Conservation (phyloP, 2,329 filamentous ascomycete genomes). For the Colletotrichum zoysiae region DNA sequence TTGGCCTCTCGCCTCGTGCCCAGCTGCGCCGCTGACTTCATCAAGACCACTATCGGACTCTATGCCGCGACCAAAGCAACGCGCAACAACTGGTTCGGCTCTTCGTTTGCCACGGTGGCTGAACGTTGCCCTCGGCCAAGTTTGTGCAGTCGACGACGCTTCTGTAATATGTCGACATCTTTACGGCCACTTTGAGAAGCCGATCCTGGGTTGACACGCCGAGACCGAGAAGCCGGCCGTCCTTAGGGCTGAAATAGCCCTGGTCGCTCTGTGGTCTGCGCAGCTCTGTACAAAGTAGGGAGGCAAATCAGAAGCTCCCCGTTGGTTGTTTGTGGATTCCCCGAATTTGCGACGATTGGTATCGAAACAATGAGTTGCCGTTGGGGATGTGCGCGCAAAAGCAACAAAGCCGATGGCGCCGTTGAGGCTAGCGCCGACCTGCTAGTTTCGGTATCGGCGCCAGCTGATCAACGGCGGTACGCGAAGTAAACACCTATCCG, state of each 20-base stretch:
- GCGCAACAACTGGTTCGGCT: slow-evolving; percentile 24
- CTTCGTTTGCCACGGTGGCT: slow-evolving; percentile 14
- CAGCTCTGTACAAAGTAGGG: slow-evolving; percentile 14
- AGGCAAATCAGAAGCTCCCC: slow-evolving; percentile 17
- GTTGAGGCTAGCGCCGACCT: slow-evolving; percentile 18
- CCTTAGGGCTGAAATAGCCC: slow-evolving; percentile 38
- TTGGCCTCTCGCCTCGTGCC: not conserved
- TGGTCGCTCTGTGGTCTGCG: slow-evolving; percentile 21
- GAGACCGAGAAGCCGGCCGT: slow-evolving; percentile 13
- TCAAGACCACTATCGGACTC: not conserved
- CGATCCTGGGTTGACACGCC: slow-evolving; percentile 16
- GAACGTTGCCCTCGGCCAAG: not conserved
- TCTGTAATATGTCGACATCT: slow-evolving; percentile 6
- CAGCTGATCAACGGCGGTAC: not conserved
- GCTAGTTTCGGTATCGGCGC: not conserved
- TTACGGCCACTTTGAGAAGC: not conserved
- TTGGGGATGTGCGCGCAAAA: not conserved
- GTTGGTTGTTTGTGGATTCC: slow-evolving; percentile 8
- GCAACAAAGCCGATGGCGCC: not conserved
- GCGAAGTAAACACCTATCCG: not conserved
- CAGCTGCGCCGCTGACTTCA: slow-evolving; percentile 14
- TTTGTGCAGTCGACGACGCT: not conserved
- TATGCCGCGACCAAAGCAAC: slow-evolving; percentile 16
- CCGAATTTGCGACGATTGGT: not conserved
- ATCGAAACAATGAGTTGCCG: slow-evolving; percentile 16